phyloP scores from a whole-genome alignment of 495 filamentous ascomycete genomes.

The Peziza echinospora region DNA sequence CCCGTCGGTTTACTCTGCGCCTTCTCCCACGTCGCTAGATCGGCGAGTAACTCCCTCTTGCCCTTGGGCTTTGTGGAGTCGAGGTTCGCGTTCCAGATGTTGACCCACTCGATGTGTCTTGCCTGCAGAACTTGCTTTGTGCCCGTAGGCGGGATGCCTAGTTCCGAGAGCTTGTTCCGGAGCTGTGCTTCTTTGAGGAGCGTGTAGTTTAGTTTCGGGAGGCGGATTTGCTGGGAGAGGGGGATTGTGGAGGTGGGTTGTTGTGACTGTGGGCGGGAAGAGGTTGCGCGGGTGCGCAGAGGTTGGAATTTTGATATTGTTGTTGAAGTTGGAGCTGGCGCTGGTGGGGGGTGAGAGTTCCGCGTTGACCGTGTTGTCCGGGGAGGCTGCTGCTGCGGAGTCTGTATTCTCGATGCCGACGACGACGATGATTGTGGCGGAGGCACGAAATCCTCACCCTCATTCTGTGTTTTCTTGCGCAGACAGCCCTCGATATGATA shows the following conservation, averaged over 20 bases:
- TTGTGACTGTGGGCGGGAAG: slow-evolving; percentile 4
- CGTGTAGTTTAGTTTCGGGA: slow-evolving; percentile 62
- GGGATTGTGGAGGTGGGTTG: background rate
- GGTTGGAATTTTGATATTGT: background rate
- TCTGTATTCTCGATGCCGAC: too few relatives aligned
- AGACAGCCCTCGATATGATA: background rate
- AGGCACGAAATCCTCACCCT: background rate
- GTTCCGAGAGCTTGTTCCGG: slow-evolving; percentile 55
- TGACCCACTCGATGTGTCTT: slow-evolving; percentile 83
- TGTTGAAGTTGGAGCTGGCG: background rate
- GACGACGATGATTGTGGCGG: background rate
- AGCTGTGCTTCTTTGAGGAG: slow-evolving; percentile 55
- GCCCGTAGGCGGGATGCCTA: slow-evolving; percentile 59
- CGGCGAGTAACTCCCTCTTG: slow-evolving; percentile 47
- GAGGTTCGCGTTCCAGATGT: slow-evolving; percentile 89
- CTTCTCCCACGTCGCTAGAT: slow-evolving; percentile 66
- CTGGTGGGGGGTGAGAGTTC: background rate
- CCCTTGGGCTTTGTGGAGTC: slow-evolving; percentile 52
- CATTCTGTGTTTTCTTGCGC: background rate
- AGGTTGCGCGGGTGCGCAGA: slow-evolving; percentile 16
- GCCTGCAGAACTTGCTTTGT: slow-evolving; percentile 42
- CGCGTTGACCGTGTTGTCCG: too few relatives aligned
- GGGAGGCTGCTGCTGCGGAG: too few relatives aligned
- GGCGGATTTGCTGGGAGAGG: slow-evolving; percentile 26
- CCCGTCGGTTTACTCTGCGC: slow-evolving; percentile 32